A percentile compares a stretch with the other conserved stretches of the same genome.
These are phyloP conservation scores for Beauveria rudraprayagi DNA, from an alignment of 2,329 filamentous ascomycete species.

Conservation along the genomic window DNA sequence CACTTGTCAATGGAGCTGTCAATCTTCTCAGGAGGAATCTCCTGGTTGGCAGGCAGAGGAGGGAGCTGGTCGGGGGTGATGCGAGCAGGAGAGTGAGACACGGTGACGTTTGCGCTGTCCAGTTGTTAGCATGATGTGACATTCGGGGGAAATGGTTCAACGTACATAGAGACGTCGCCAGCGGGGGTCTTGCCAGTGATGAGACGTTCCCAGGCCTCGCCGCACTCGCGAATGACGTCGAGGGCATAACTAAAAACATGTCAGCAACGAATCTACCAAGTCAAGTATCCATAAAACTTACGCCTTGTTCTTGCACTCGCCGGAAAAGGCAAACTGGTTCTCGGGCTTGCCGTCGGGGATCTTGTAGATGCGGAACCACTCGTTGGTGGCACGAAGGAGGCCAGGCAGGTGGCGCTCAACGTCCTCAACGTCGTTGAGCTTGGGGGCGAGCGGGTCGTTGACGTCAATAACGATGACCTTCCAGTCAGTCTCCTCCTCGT, in stretches of 20 bases:
- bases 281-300: conserved; percentile 29
- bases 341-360: conserved; percentile 99
- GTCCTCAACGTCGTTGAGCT: conserved; percentile 98
- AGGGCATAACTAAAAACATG: conserved; percentile 63
- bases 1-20: conserved; percentile 98
- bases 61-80: conserved; percentile 62
- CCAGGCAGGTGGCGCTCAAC: conserved; percentile 97
- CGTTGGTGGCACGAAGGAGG: conserved; percentile 93
- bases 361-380: conserved; percentile 99
- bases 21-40: conserved; percentile 77
- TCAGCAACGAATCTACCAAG: conserved; percentile 9
- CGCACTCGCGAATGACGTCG: conserved; percentile 92
- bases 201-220: conserved; percentile 94
- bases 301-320: conserved; percentile 99
- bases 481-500: conserved; percentile 99
- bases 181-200: conserved; percentile 80
- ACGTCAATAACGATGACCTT: conserved; percentile 99
- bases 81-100: conserved; percentile 65
- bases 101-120: conserved; percentile 68
- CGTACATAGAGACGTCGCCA: conserved; percentile 76
- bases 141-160: conserved; percentile 17
- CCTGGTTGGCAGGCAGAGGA: conserved; percentile 70
- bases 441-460: conserved; percentile 91
- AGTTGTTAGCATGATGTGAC: conserved; percentile 22
- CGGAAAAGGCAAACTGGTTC: conserved; percentile 99